Percentiles rank a stretch among this genome's conserved stretches.
These are phyloP conservation scores for Hemisphaericaspora nanyangensis DNA, from an alignment of 805 yeast genomes.

Conservation along the genomic window DNA sequence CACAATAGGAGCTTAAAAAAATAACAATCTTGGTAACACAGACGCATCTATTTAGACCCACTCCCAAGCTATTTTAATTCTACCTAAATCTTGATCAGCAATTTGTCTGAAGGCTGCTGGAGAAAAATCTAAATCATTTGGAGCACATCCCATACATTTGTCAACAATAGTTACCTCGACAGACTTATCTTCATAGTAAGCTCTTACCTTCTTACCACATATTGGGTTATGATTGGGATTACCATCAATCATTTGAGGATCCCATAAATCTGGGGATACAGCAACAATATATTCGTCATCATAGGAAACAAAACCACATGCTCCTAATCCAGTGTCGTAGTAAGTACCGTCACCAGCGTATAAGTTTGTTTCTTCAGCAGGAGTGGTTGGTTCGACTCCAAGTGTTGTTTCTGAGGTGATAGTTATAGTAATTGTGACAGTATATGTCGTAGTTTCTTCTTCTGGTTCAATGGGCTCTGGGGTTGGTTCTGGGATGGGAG, in stretches of 20 bases:
- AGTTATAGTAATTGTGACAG: conserved; percentile 7
- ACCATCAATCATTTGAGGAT: conserved; percentile 25
- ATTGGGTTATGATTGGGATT: conserved; percentile 44
- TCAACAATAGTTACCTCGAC: conserved; percentile 57
- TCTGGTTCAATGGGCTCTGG: conserved; percentile 4
- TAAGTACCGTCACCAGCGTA: conserved; percentile 46
- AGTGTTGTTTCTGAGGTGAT: conserved; percentile 10
- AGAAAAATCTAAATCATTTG: conserved; percentile 54
- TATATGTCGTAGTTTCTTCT: conserved; percentile 4
- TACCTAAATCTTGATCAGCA: conserved; percentile 51
- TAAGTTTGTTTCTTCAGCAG: conserved; percentile 13
- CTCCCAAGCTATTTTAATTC: conserved; percentile 52
- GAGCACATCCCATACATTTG: conserved; percentile 51
- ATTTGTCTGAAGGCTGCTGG: conserved; percentile 53
- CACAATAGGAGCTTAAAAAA: too few relatives aligned
- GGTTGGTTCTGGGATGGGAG: too few relatives aligned
- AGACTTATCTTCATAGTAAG: conserved; percentile 44
- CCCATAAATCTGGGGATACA: conserved; percentile 41
- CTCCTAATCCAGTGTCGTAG: conserved; percentile 46
- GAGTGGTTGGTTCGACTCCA: conserved; percentile 5
- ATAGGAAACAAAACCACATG: conserved; percentile 49
- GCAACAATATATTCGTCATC: conserved; percentile 54
- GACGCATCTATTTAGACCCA: too few relatives aligned
- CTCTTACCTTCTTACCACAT: conserved; percentile 52
- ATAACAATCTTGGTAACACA: too few relatives aligned